Percentiles rank a stretch among this genome's conserved stretches.
Conservation (phyloP, 2,329 filamentous ascomycete genomes). For the Pleoardoris graminearum region DNA sequence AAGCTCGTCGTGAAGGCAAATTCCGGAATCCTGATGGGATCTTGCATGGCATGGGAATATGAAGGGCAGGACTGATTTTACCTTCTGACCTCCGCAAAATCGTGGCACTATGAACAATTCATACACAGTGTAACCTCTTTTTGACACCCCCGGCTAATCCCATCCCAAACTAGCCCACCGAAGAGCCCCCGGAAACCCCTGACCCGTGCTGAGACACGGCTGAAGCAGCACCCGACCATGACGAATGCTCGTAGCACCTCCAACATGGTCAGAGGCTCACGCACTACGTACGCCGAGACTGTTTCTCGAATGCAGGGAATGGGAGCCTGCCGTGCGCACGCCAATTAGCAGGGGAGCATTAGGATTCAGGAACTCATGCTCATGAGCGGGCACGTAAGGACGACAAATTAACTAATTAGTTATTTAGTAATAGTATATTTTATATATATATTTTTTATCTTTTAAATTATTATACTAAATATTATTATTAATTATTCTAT, state of each 20-base stretch:
- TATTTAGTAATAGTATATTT: too few relatives aligned
- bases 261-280: not conserved
- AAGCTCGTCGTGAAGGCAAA: too few relatives aligned
- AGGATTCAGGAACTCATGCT: constrained; percentile 2
- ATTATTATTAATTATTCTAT: too few relatives aligned
- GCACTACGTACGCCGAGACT: constrained; percentile 2
- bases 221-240: constrained; percentile 17
- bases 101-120: not conserved
- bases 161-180: not conserved
- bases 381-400: too few relatives aligned
- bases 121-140: too few relatives aligned
- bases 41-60: too few relatives aligned
- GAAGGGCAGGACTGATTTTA: too few relatives aligned
- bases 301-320: not conserved
- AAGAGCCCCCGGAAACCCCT: not conserved
- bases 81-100: too few relatives aligned
- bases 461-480: too few relatives aligned
- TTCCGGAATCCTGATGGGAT: too few relatives aligned
- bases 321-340: not conserved
- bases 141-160: not conserved
- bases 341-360: not conserved
- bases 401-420: too few relatives aligned
- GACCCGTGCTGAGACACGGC: constrained; percentile 25
- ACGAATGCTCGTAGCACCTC: not conserved
- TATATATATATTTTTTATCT: too few relatives aligned